Base-by-base conservation (phyloP, 1,284 basidiomycete species). In the Cryptococcus wingfieldii region DNA sequence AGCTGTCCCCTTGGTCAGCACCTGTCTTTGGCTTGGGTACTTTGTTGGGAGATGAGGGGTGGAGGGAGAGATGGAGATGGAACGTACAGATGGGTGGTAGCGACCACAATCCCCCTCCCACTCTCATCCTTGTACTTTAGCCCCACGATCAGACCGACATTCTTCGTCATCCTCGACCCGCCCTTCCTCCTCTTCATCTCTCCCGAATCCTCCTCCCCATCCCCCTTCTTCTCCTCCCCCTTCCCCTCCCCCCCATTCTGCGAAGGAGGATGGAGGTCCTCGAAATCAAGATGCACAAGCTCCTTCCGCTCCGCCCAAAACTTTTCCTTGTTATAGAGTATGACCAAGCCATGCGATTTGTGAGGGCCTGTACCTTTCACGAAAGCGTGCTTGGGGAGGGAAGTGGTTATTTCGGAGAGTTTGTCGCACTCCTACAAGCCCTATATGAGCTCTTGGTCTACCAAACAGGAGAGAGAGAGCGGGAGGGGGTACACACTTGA, bases 271-370 rank as follows among this genome's bases (percentile, higher is more conserved):
- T 27, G 3, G 4, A 23, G 51, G 81, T 75, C 62, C 47, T 85
- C 78, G n/a, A 83, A 80, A 62, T 93, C 90, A 58, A 89, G 89
- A 54, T 80, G 77, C 12, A 92, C 73, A 12, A 79, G 72, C 53
- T 77, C 76, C 43, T 82, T 71, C 2, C 75, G 79, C 18, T 80
- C 60, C 53, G 80, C 76, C 10, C 71, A 74, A 68, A 83, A 90
- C n/a, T 75, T 63, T 34, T 78, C 69, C 18, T 77, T 76, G 54
- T 83, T 83, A 75, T 84, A 90, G 2, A 87, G 84, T 59, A 94
- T 83, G 51, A 92, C 82, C 69, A 88, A 87, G 3, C 91, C 91
- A 64, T 95, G 91, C 47, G 82, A 83, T 76, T 94, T 94, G 13
- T 78, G 78, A 28, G 80, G 82, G 7, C 89, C 90, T 37, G 82